Base-by-base conservation (phyloP, 345 rosid genomes). In the Iberis pinnata region DNA sequence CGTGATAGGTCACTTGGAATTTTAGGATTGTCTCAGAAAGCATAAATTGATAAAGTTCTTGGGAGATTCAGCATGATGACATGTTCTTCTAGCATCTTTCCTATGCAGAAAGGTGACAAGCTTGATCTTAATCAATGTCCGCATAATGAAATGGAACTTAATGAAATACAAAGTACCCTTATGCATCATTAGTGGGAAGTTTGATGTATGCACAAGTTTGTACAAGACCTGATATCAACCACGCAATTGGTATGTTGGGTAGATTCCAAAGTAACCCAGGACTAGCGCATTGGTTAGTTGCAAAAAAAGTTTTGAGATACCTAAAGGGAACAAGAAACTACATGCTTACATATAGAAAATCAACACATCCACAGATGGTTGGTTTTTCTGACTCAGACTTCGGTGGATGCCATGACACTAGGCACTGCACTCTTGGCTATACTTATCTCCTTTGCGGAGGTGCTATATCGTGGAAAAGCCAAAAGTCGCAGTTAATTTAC, bases 71-170 rank as follows among this genome's bases (percentile, higher is more conserved):
- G 37, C 25, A 55, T 55, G 39, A 25, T 25, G 17, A 1, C 4
- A 2, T 55, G 37, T 42, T 15, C 46, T 26, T 26, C 24, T 26
- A 17, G 9, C 0, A 16, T 12, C 27, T 17, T 42, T 40, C 27
- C 25, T 41, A 41, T 41, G 37, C 26, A 40, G 12, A 55, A 55
- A 16, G 48, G 60, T 25, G 49, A 55, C 39, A 55, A 27, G 1
- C 17, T 53, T 53, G 6, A 24, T 3, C 47, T 54, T 4, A 22
- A 15, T 15, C 24, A 54, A 25, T 54, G 47, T 24, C 47, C 37
- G 8, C 15, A 12, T 0, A 54, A 54, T 15, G 25, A 40, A 26
- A 25, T 39, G 20, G 16, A 39, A 26, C 26, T 0, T 15, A 26
- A 39, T 3, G 4, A 26, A 12, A 40, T 54, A 42, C 10, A 24